Percentiles rank a stretch among this genome's conserved stretches.
These are phyloP conservation scores for Prunus dulcis DNA, from an alignment of 306 rosid genomes.

Conservation along the genomic window DNA sequence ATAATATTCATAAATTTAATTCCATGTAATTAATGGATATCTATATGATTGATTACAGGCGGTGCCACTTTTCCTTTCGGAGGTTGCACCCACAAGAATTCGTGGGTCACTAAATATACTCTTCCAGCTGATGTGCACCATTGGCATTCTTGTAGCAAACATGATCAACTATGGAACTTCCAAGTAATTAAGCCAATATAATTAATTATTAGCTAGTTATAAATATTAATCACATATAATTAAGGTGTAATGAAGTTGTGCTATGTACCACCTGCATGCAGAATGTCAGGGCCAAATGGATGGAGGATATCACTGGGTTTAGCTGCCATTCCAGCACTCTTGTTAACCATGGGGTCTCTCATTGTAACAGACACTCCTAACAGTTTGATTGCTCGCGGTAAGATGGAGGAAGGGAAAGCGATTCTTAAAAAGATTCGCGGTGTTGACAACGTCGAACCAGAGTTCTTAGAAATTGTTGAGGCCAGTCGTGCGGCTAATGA, in stretches of 20 bases:
- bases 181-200: slow-evolving; percentile 24
- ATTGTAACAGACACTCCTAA: slow-evolving; percentile 52
- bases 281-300: slow-evolving; percentile 50
- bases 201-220: not conserved
- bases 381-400: slow-evolving; percentile 55
- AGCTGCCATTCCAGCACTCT: slow-evolving; percentile 46
- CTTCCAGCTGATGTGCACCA: slow-evolving; percentile 55
- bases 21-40: not conserved
- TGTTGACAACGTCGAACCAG: slow-evolving; percentile 42
- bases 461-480: slow-evolving; percentile 42
- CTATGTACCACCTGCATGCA: not conserved
- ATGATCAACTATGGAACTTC: slow-evolving; percentile 51
- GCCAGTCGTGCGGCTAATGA: slow-evolving; percentile 43
- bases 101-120: slow-evolving; percentile 69
- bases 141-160: slow-evolving; percentile 61
- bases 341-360: slow-evolving; percentile 40
- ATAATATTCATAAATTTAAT: too few species aligned
- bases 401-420: slow-evolving; percentile 37
- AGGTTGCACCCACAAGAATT: slow-evolving; percentile 66
- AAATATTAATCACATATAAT: too few species aligned
- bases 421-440: slow-evolving; percentile 57
- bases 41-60: slow-evolving; percentile 24
- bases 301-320: slow-evolving; percentile 60
- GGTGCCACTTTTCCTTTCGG: slow-evolving; percentile 63
- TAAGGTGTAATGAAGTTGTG: too few species aligned